Base-by-base conservation (phyloP, 176 grass and related monocot genomes). In the Stipa capillata region DNA sequence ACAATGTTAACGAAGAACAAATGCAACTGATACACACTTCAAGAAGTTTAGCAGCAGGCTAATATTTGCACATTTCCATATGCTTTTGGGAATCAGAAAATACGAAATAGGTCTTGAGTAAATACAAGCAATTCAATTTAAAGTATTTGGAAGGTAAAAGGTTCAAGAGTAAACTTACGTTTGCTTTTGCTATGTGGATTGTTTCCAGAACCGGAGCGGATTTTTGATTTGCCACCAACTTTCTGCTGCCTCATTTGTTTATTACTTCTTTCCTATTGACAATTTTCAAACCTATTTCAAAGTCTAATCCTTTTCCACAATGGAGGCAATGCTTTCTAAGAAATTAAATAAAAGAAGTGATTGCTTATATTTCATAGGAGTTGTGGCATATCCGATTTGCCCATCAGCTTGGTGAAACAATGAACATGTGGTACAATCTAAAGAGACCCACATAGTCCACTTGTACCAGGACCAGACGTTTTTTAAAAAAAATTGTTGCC, bases 171-270 rank as follows among this genome's bases (percentile, higher is more conserved):
- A 29, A 79, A 52, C 89, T 71, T 79, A 87, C 88, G 13, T 50
- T 79, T 90, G 47, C 37, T 77, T 83, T 77, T 90, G 25, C 73
- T 58, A 45, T 66, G 68, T 34, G 60, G 29, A 60, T 42, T 44
- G 63, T 70, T 90, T 41, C 88, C 79, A 55, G 34, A 10, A 74
- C 52, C 33, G n/a, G 74, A 25, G 9, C 31, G 60, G 4, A 20
- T 11, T 63, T 87, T 90, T 14, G 84, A 62, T 75, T 47, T 76
- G 36, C 59, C 54, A 53, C 60, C 37, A 33, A 1, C 21, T 75
- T 80, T 86, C 62, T 90, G 79, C 69, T 86, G 70, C 58, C 74
- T 59, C 8, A 13, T 82, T 32, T 74, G 74, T 79, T 79, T 86
- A 73, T 53, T 82, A 29, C 35, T 54, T 29, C 75, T 68, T 61